Conservation (phyloP, 208 protist species). For the Eutreptiella sp. region DNA sequence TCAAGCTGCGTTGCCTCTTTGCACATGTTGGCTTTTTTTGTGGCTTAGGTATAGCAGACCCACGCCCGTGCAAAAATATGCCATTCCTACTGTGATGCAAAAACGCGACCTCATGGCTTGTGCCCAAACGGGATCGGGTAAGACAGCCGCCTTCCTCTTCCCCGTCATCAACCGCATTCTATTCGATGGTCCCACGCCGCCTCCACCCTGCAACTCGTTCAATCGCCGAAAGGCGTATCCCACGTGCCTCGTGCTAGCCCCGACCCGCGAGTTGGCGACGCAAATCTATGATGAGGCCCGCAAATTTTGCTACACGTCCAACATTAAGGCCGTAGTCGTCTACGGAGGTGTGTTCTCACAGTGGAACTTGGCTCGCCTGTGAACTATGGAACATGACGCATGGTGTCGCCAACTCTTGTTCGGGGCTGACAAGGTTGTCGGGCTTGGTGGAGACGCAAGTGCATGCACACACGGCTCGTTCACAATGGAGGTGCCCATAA, state of each 20-base stretch:
- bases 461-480: too few relatives aligned
- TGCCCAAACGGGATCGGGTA: constrained; percentile 98
- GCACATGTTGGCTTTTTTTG: too few relatives aligned
- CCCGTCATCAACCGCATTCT: constrained; percentile 82
- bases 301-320: constrained; percentile 90
- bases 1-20: too few relatives aligned
- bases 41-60: constrained; percentile 90
- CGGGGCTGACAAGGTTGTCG: too few relatives aligned
- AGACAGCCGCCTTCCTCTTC: constrained; percentile 97
- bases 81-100: constrained; percentile 85
- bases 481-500: too few relatives aligned
- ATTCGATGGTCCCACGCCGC: constrained; percentile 21
- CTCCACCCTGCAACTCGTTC: background rate
- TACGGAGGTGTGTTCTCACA: constrained; percentile 99
- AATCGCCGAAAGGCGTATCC: constrained; percentile 45
- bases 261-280: constrained; percentile 87
- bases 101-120: constrained; percentile 96
- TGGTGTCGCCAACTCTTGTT: too few relatives aligned
- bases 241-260: constrained; percentile 78
- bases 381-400: too few relatives aligned
- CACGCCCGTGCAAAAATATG: constrained; percentile 96
- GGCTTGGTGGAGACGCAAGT: too few relatives aligned
- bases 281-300: constrained; percentile 90
- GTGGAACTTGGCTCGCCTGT: too few relatives aligned
- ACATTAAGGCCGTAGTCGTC: constrained; percentile 84